Base-by-base conservation (phyloP, 2,329 filamentous ascomycete species). In the Sporothrix protearum region DNA sequence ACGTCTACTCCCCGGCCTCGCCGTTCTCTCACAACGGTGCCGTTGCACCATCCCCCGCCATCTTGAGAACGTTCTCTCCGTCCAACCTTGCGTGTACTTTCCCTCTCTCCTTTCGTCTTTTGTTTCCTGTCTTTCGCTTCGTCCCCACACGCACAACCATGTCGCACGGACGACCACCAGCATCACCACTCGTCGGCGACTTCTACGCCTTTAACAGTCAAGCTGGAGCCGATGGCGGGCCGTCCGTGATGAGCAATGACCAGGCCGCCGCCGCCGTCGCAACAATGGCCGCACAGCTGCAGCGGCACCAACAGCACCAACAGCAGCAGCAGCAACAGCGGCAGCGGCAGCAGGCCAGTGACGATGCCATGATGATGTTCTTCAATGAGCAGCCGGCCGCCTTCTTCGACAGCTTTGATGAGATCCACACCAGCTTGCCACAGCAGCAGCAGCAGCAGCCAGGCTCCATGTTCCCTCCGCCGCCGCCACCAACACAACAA, bases 371-470 rank as follows among this genome's bases (percentile, higher is more conserved):
- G 68, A 84, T 86, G 80, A 77, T 80, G 30, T 76, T 84, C 36
- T 77, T 86, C 70, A 82, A 85, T 70, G 80, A 80, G 73, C 78
- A 66, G 25, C 42, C 79, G 79, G 83, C 76, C 78, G 84, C 68
- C 1, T 71, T 73, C 36, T 68, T 74, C 25, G 71, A 74, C 45
- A 76, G 76, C 51, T 68, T 72, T 45, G 75, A 70, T 45, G 71
- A 76, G 39, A 64, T 69, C 1, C 28, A 36, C 3, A 39, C 22
- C 10, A 19, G 14, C 12, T 14, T 67, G 19, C 22, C n/a, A 45
- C 63, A 66, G 25, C 39, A 22, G 49, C 45, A 28, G 7, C 61
- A 64, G 39, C 39, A 45, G 49, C 47, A 28, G 2, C n/a, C 47
- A 39, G 71, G 39, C 10, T 10, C 67, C 59, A 69, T 71, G 66